phyloP scores from a whole-genome alignment of 306 rosid genomes.

The Chamaecrista fasciculata region DNA sequence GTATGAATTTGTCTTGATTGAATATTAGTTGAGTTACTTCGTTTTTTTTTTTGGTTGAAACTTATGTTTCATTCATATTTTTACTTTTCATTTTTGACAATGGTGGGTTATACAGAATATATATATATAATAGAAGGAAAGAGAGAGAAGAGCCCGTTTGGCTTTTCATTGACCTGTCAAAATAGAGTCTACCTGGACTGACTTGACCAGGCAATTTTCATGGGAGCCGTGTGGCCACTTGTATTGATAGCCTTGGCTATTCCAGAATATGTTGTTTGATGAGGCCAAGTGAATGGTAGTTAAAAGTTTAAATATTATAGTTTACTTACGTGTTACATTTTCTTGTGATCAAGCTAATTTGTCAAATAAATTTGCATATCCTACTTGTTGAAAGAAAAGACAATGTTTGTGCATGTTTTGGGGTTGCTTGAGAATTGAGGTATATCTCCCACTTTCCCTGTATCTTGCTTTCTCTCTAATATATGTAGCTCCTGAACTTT shows the following conservation, averaged over 20 bases:
- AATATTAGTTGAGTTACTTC: too few relatives aligned
- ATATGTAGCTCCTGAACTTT: slow-evolving; percentile 28
- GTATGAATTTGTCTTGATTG: too few relatives aligned
- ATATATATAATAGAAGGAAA: too few relatives aligned
- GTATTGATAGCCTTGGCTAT: not conserved
- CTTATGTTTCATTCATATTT: too few relatives aligned
- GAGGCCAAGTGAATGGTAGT: slow-evolving; percentile 9
- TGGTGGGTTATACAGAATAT: too few relatives aligned
- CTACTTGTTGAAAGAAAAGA: slow-evolving; percentile 12
- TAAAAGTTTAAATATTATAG: slow-evolving; percentile 5
- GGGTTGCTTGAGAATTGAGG: slow-evolving; percentile 28
- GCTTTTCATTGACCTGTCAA: not conserved
- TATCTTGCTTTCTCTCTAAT: slow-evolving; percentile 19
- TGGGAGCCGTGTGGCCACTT: not conserved
- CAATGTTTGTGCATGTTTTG: not conserved
- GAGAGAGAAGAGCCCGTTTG: not conserved
- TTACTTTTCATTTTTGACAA: too few relatives aligned
- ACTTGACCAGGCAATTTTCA: not conserved
- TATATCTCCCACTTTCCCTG: slow-evolving; percentile 4
- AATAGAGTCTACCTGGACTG: too few relatives aligned
- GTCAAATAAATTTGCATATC: slow-evolving; percentile 9
- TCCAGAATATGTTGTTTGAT: slow-evolving; percentile 5
- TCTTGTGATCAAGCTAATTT: slow-evolving; percentile 23
- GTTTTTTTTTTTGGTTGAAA: too few relatives aligned
- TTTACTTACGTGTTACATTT: slow-evolving; percentile 9